These are phyloP conservation scores for Tricholoma terreum DNA, from an alignment of 768 basidiomycete species.

Conservation along the genomic window DNA sequence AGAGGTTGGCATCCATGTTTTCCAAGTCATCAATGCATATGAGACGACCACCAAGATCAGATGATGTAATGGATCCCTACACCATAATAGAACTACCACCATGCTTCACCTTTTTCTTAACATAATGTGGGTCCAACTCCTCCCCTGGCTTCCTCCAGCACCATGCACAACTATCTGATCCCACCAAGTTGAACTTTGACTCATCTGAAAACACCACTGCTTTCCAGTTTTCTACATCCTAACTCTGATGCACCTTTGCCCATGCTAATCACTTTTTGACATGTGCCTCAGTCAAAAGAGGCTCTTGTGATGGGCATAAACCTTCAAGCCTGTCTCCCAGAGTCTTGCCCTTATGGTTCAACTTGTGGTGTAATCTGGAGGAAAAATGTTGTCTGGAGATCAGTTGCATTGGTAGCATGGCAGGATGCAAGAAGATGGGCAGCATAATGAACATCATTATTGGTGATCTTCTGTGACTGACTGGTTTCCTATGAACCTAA, in stretches of 20 bases:
- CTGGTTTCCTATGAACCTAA: constrained; percentile 6
- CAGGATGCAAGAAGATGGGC: too few species aligned
- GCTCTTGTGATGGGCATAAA: constrained; percentile 10
- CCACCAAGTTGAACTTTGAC: constrained; percentile 30
- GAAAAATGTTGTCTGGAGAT: constrained; percentile 18
- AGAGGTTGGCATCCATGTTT: constrained; percentile 6
- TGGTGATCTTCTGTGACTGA: constrained; percentile 13
- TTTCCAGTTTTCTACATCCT: constrained; percentile 27
- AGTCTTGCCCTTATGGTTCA: constrained; percentile 15
- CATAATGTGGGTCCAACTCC: constrained; percentile 15
- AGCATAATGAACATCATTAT: constrained; percentile 8
- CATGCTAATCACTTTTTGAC: constrained; percentile 13
- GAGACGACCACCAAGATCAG: constrained; percentile 4
- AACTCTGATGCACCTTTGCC: constrained; percentile 20
- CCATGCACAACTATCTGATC: constrained; percentile 29
- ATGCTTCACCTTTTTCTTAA: constrained; percentile 31
- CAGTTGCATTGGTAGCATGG: constrained; percentile 12
- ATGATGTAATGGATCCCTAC: constrained; percentile 30
- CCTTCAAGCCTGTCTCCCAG: constrained; percentile 2
- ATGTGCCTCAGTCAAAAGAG: constrained; percentile 19
- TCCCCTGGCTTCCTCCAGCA: constrained; percentile 28
- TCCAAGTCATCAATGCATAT: constrained; percentile 7
- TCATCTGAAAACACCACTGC: constrained; percentile 29
- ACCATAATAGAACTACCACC: constrained; percentile 35
- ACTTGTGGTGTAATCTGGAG: constrained; percentile 11